Conservation (phyloP, 2,329 filamentous ascomycete genomes). For the Nemania diffusa region DNA sequence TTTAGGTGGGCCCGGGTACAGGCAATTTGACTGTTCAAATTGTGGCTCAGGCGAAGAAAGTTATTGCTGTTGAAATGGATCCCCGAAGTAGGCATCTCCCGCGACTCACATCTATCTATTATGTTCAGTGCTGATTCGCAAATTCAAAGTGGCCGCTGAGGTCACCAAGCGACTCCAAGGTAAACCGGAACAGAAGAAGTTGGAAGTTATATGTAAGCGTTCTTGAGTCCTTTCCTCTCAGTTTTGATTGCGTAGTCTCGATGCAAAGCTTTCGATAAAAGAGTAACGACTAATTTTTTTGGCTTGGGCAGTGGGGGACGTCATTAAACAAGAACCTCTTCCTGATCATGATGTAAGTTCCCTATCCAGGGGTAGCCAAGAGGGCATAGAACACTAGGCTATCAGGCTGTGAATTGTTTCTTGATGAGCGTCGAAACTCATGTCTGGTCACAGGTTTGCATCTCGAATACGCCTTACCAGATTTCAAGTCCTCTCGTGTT, state of each 20-base stretch:
- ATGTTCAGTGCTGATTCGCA: constrained; percentile 6
- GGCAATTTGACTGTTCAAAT: constrained; percentile 90
- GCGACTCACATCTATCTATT: background rate
- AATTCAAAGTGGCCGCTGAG: constrained; percentile 78
- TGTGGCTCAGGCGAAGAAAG: constrained; percentile 83
- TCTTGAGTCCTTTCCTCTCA: background rate
- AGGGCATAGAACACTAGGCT: background rate
- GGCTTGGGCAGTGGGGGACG: constrained; percentile 74
- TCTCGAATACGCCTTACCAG: constrained; percentile 77
- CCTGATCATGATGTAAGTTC: constrained; percentile 50
- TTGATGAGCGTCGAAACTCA: background rate
- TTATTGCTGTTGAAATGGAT: constrained; percentile 87
- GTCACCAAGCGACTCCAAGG: constrained; percentile 81
- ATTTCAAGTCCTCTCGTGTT: constrained; percentile 94
- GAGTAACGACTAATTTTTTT: background rate
- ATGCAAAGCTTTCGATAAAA: background rate
- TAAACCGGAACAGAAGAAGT: constrained; percentile 81
- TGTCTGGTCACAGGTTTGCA: constrained; percentile 63
- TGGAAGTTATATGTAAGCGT: constrained; percentile 74
- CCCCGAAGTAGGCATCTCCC: constrained; percentile 67
- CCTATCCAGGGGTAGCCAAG: background rate
- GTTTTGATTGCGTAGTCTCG: background rate
- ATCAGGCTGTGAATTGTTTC: background rate
- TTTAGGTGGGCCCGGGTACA: constrained; percentile 79
- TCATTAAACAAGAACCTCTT: constrained; percentile 82